Evolutionary conservation across 179 eudicot species (phyloP), one percentile per base, ranked within the genome.

Genomic region (Drosera spatulata): DNA sequence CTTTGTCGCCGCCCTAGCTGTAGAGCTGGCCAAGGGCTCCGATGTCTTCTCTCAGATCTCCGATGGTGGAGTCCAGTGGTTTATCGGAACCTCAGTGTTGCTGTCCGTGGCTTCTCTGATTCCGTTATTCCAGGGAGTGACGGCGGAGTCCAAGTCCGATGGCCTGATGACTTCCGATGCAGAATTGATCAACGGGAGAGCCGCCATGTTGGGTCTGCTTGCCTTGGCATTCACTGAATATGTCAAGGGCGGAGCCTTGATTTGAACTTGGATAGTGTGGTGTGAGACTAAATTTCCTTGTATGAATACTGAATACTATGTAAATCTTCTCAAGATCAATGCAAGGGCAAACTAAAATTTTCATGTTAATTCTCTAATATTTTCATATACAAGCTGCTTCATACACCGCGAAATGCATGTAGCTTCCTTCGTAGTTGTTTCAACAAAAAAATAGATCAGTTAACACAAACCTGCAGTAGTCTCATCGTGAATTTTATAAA

Each of bases 41-140:
- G 96, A 82, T 52, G 47, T 91, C 39, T 80, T 85, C 0, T 41
- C 73, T 3, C 97, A 91, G 56, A 75, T 91, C 55, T 73, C 84
- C 2, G 67, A 85, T 47, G 97, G 97, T 0, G 97, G 97, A 4
- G 15, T 76, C 2, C 72, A 71, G 3, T 83, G 86, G 96, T 88
- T 91, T 68, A 7, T 88, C 15, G 85, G 75, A 12, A 85, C 96
- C 0, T 78, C 78, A 58, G 69, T 64, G 1, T 11, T 91, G 53
- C 75, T 91, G 0, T 68, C 96, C 1, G 45, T 66, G 2, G 97
- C 97, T 2, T 91, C 97, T 0, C 11, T 91, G 48, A 63, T 91
- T 2, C 96, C 97, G 0, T 59, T 88, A 62, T 74, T 73, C 2
- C 69, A 67, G 49, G 95, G 95, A 6, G 85, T 73, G 50, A 72